Evolutionary conservation across 208 protist species (phyloP).

Genomic region (Leishmania braziliensis): DNA sequence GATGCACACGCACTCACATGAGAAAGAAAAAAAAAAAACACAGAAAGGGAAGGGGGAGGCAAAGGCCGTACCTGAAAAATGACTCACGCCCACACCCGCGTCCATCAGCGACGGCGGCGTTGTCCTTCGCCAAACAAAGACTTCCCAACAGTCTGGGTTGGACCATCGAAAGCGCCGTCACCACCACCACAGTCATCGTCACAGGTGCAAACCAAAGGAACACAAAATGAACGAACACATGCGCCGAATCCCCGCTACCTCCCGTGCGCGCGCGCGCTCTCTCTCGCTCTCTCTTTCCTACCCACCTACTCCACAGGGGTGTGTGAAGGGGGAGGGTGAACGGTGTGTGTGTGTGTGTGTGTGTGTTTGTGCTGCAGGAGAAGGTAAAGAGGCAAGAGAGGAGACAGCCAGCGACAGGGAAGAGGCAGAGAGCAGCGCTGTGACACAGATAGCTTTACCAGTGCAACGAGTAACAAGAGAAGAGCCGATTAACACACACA

Average conservation of each 20-base stretch:
- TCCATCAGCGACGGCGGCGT: background rate
- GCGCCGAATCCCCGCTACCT: background rate
- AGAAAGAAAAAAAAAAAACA: background rate
- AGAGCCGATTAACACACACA: background rate
- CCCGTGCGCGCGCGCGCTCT: background rate
- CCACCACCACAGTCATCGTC: background rate
- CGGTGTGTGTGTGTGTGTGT: background rate
- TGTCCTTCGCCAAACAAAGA: background rate
- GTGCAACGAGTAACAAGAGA: background rate
- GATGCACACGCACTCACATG: too few relatives aligned
- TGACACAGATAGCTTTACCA: constrained; percentile 5
- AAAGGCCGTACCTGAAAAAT: too few relatives aligned
- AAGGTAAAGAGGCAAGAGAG: background rate
- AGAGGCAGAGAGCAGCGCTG: background rate
- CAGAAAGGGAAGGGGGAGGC: background rate
- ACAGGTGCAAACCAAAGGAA: background rate
- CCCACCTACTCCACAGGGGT: background rate
- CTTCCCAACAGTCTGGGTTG: background rate
- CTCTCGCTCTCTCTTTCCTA: background rate
- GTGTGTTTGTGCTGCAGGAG: background rate
- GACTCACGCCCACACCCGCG: background rate
- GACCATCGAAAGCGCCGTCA: background rate
- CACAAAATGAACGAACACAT: background rate
- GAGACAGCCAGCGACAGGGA: background rate
- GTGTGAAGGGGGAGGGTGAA: background rate